phyloP scores from a whole-genome alignment of 2,329 filamentous ascomycete genomes.

The Talaromyces piceae region DNA sequence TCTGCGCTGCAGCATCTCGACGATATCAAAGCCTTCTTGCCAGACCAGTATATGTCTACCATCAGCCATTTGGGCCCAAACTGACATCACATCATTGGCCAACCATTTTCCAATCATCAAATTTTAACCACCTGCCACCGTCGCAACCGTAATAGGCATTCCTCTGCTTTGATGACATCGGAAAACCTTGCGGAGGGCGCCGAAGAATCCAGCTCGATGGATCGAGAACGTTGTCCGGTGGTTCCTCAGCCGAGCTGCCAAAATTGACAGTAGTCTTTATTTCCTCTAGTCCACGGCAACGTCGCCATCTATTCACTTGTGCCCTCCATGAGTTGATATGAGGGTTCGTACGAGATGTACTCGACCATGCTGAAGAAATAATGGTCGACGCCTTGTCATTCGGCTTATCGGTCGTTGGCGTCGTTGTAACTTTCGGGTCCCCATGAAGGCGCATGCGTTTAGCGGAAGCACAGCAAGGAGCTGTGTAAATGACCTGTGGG shows the following conservation, averaged over 20 bases:
- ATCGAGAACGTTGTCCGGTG: constrained; percentile 32
- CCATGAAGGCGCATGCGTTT: constrained; percentile 26
- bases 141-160: constrained; percentile 34
- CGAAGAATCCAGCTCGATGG: constrained; percentile 35
- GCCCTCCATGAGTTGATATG: constrained; percentile 32
- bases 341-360: not conserved
- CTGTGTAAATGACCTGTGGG: constrained; percentile 34
- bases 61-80: not conserved
- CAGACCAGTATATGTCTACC: not conserved
- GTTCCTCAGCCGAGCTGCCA: constrained; percentile 28
- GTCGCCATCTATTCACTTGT: constrained; percentile 29
- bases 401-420: not conserved
- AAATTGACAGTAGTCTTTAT: constrained; percentile 14
- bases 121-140: constrained; percentile 32
- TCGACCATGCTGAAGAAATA: not conserved
- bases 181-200: constrained; percentile 33
- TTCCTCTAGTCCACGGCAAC: constrained; percentile 21
- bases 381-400: not conserved
- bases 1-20: not conserved
- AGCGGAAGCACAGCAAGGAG: constrained; percentile 27
- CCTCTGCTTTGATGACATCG: constrained; percentile 27
- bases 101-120: constrained; percentile 34
- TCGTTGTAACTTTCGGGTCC: constrained; percentile 27
- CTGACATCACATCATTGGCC: constrained; percentile 24
- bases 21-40: not conserved